Base-by-base conservation (phyloP, 2,329 filamentous ascomycete genomes). In the Graphiopsis chlorocephala region DNA sequence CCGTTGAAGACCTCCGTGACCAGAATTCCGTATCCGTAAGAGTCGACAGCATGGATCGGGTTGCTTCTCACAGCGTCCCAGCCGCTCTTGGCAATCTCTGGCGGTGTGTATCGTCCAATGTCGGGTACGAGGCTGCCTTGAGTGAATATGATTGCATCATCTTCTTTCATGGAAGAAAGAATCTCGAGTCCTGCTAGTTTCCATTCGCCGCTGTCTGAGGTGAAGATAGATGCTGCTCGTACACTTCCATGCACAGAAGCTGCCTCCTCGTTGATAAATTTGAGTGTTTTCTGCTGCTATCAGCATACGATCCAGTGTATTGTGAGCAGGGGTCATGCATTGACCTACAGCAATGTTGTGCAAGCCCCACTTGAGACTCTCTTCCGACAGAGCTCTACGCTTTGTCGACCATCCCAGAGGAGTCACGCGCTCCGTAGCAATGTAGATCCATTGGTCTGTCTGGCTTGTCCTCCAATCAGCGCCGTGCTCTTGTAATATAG, bases 191-290 rank as follows among this genome's bases (percentile, higher is more conserved):
- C 95, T 23, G 90, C 93, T 1, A 99, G 81, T 74, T 96, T 98
- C 95, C 95, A 99, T 79, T 99, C 95, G 65, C 95, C 95, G 74
- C 95, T 97, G 75, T 98, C 94, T 66, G 92, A 93, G 4, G 92
- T 95, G 78, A 93, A 99, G 68, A 99, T 84, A 0, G 94, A 97
- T 0, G 91, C 90, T 23, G 91, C 90, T 67, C 91, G 88, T 61
- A 99, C 82, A 72, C 87, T 92, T 57, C 93, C 95, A 73, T 99
- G 95, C 60, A 99, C 90, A 0, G 93, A 97, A 2, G 90, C 85
- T 3, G 93, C 95, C 70, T 99, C 95, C 56, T 91, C 88, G 73
- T 99, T 99, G 76, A 99, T 92, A 74, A 99, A 99, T 73, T 95
- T 97, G 70, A 98, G 79, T 0, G 95, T 98, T 75, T 92, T 91